Base-by-base conservation (phyloP, 192 early-diverging fungal species). In the Borealophlyctis nickersoniae region DNA sequence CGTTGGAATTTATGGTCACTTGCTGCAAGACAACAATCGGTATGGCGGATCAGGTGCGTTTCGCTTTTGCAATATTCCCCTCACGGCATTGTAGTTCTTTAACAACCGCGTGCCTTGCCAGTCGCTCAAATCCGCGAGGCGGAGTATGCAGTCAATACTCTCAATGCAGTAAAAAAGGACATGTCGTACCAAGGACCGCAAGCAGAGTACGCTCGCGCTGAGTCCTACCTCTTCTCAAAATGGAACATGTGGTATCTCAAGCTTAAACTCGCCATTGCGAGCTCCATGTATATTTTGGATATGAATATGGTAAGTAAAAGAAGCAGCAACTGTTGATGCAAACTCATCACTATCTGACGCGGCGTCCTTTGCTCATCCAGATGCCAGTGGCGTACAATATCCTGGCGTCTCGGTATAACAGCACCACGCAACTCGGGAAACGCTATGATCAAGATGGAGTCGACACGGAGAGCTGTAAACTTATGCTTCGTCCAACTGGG, bases 181-280 rank as follows among this genome's bases (percentile, higher is more conserved):
- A 27, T 84, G 16, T 53, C 58, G 4, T 67, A 76, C 32, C 75
- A 76, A 34, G 82, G 82, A 5, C 24, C 36, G 7, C 67, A 63
- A 24, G 69, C 74, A 3, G 82, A 84, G 23, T 77, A 68, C 53
- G 63, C 39, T 13, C 36, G 65, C 16, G 75, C 78, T 2, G 63
- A 74, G 48, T 55, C 58, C 14, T 74, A 75, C 36, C 36, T 84
- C 3, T 3, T 26, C 0, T 61, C 63, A n/a, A 70, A 76, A 63
- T 81, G 77, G 79, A 56, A 78, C 32, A 53, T 80, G 34, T 84
- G 82, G 82, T 67, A 72, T 27, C 34, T 81, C 49, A 77, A 76
- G 60, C 66, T 77, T 28, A 71, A 77, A 28, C 56, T 74, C 3
- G 59, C 73, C 13, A 31, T 83, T 11, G 51, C 67, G 0, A 69